These are phyloP conservation scores for Mucor saturninus DNA, from an alignment of 371 early-diverging fungal genomes.

Conservation along the genomic window DNA sequence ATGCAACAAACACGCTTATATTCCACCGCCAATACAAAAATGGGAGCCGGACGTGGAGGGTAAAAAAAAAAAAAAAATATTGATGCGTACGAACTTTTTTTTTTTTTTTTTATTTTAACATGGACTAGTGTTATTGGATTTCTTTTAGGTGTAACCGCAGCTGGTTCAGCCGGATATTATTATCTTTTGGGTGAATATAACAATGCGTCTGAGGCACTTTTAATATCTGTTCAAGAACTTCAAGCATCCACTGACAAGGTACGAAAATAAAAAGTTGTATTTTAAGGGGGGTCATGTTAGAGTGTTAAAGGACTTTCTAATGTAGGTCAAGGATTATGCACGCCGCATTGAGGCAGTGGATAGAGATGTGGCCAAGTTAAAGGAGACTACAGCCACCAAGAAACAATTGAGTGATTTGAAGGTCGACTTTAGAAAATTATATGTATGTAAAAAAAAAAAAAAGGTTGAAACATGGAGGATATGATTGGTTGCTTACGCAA, in stretches of 20 bases:
- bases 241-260: conserved; percentile 78
- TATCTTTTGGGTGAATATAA: conserved; percentile 85
- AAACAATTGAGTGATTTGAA: conserved; percentile 71
- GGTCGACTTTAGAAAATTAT: conserved; percentile 71
- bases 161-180: conserved; percentile 80
- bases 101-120: background rate
- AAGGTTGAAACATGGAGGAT: background rate
- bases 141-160: conserved; percentile 74
- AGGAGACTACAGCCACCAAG: conserved; percentile 60
- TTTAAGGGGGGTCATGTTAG: too few relatives aligned
- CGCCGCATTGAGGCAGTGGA: conserved; percentile 77
- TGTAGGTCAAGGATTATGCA: conserved; percentile 58
- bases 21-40: conserved; percentile 22
- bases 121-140: conserved; percentile 72
- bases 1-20: conserved; percentile 17
- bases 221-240: conserved; percentile 77
- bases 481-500: background rate
- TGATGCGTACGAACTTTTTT: background rate
- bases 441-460: conserved; percentile 35
- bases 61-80: conserved; percentile 10
- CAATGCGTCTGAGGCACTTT: conserved; percentile 67
- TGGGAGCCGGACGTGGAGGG: conserved; percentile 41
- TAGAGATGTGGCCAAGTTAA: conserved; percentile 64
- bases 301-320: too few relatives aligned
- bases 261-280: background rate